phyloP scores from a whole-genome alignment of 495 filamentous ascomycete species.

The Halenospora varia region DNA sequence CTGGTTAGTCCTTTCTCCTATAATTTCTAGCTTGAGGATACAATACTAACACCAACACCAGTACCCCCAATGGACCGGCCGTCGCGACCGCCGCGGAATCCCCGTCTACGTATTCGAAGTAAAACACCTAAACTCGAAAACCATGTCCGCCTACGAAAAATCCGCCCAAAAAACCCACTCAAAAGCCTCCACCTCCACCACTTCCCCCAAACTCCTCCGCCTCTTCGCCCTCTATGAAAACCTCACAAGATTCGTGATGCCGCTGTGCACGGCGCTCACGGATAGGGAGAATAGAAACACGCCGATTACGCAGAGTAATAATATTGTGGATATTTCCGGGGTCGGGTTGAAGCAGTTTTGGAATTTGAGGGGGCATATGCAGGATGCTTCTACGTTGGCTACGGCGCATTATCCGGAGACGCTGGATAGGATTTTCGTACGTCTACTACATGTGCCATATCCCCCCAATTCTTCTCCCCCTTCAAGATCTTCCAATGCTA shows the following conservation, averaged over 20 bases:
- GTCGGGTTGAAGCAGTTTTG: slow-evolving; percentile 90
- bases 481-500: not conserved
- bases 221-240: slow-evolving; percentile 89
- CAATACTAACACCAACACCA: no score
- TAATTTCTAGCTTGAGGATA: no score
- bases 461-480: not conserved
- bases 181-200: slow-evolving; percentile 54
- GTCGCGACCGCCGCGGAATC: slow-evolving; percentile 81
- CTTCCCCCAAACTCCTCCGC: slow-evolving; percentile 64
- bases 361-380: slow-evolving; percentile 89
- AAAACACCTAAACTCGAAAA: slow-evolving; percentile 73
- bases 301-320: slow-evolving; percentile 80
- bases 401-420: slow-evolving; percentile 93
- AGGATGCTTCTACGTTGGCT: slow-evolving; percentile 79
- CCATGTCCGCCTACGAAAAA: slow-evolving; percentile 69
- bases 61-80: slow-evolving; percentile 93
- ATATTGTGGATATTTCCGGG: slow-evolving; percentile 82
- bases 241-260: slow-evolving; percentile 80
- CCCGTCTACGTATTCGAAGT: slow-evolving; percentile 89
- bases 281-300: slow-evolving; percentile 67
- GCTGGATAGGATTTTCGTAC: slow-evolving; percentile 76
- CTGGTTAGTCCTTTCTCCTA: slow-evolving; percentile 59
- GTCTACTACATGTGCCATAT: slow-evolving; percentile 23
- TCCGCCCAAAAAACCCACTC: slow-evolving; percentile 46
- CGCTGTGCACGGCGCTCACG: slow-evolving; percentile 66